Percentiles rank a stretch among this genome's conserved stretches.
These are phyloP conservation scores for Quercus bicolor DNA, from an alignment of 306 rosid genomes.

Conservation along the genomic window DNA sequence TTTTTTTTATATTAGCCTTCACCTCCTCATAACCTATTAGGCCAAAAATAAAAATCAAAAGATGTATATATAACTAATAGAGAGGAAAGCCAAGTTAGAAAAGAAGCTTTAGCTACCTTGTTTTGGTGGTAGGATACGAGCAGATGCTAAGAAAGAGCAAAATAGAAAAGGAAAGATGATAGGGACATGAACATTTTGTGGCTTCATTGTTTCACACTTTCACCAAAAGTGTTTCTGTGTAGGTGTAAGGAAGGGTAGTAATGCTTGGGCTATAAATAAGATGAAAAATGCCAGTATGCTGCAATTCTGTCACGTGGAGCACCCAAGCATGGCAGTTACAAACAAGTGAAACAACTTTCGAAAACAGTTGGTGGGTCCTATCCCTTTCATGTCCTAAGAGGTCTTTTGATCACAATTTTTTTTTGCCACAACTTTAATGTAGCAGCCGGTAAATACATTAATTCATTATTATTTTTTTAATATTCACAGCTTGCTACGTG, in stretches of 20 bases:
- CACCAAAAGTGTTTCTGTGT: neutral
- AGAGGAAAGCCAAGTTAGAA: neutral
- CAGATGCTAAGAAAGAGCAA: conserved; percentile 29
- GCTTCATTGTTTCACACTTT: conserved; percentile 20
- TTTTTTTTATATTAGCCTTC: neutral
- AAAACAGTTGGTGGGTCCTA: conserved; percentile 14
- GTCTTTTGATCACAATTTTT: too few relatives aligned
- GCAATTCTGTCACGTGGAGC: conserved; percentile 17
- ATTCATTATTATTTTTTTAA: too few relatives aligned
- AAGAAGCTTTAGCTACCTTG: conserved; percentile 26
- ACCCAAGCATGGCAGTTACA: conserved; percentile 5
- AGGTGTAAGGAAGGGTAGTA: neutral
- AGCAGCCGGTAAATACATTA: too few relatives aligned
- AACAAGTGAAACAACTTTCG: neutral
- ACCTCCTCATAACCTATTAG: conserved; percentile 31
- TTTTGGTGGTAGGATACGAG: conserved; percentile 27
- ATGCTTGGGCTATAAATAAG: conserved; percentile 6
- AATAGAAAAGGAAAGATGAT: conserved; percentile 30
- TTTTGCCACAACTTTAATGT: too few relatives aligned
- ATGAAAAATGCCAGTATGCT: neutral
- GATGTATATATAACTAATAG: neutral
- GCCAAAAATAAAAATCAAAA: neutral
- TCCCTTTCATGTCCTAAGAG: neutral
- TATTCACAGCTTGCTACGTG: too few relatives aligned
- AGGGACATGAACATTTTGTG: conserved; percentile 15